Evolutionary conservation across 2,329 filamentous ascomycete species (phyloP).

Genomic region (Colletotrichum spinosum): DNA sequence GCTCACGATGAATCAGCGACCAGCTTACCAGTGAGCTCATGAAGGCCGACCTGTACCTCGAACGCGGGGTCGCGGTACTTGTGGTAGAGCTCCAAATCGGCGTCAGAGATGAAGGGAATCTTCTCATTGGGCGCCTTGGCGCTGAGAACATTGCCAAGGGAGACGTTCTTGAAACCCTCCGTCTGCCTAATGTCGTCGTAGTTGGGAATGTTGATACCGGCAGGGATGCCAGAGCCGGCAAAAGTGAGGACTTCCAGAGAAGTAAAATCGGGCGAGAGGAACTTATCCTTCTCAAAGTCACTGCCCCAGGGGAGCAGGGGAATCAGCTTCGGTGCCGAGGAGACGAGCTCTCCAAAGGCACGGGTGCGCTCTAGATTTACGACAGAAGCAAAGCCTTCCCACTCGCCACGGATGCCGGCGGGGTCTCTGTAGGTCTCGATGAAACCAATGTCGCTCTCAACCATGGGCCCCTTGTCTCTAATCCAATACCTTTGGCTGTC

Average conservation of each 20-base stretch:
- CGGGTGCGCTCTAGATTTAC: conserved; percentile 92
- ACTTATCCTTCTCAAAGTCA: conserved; percentile 96
- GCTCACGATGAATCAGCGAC: too few species aligned
- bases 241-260: conserved; percentile 93
- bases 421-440: conserved; percentile 90
- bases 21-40: conserved; percentile 74
- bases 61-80: conserved; percentile 89
- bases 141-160: conserved; percentile 90
- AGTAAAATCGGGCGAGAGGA: conserved; percentile 95
- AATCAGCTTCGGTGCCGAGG: conserved; percentile 84
- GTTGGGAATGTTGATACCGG: conserved; percentile 77
- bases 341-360: conserved; percentile 87
- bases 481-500: conserved; percentile 86
- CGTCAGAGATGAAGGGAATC: conserved; percentile 86
- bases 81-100: conserved; percentile 82
- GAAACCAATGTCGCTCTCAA: conserved; percentile 86
- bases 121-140: conserved; percentile 94
- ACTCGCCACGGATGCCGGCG: conserved; percentile 83
- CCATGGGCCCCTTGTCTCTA: conserved; percentile 81
- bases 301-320: conserved; percentile 88
- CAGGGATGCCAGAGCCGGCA: conserved; percentile 71
- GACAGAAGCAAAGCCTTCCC: conserved; percentile 85
- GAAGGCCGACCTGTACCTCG: conserved; percentile 94
- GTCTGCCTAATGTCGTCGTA: conserved; percentile 84
- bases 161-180: conserved; percentile 93